A percentile compares a stretch with the other conserved stretches of the same genome.
Evolutionary conservation across 371 early-diverging fungal species (phyloP).

Genomic region (Smittium mucronatum): DNA sequence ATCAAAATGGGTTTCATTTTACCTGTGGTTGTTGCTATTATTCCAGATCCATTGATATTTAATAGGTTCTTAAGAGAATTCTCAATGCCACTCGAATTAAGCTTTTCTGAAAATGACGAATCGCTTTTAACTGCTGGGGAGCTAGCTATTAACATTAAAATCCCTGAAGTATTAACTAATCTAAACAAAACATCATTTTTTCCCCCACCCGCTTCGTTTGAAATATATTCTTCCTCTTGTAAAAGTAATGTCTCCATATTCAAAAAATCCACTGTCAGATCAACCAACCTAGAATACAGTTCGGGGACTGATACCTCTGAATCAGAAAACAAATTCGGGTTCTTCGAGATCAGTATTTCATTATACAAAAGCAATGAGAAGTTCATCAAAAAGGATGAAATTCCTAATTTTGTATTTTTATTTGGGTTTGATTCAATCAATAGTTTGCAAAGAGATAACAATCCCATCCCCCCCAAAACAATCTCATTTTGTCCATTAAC

Average conservation of each 20-base stretch:
- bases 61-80: too few species aligned
- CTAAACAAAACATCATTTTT: background rate
- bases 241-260: background rate
- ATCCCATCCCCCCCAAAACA: background rate
- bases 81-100: too few species aligned
- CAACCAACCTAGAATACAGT: background rate
- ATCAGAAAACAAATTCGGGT: background rate
- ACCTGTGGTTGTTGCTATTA: too few species aligned
- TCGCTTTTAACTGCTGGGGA: too few species aligned
- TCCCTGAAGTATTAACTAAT: background rate
- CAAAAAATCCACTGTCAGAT: background rate
- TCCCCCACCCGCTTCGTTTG: background rate
- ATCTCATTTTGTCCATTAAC: background rate
- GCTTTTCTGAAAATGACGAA: too few species aligned
- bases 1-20: too few species aligned
- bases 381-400: background rate
- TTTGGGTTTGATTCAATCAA: background rate
- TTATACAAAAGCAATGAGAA: background rate
- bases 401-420: background rate
- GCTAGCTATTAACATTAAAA: background rate
- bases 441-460: background rate
- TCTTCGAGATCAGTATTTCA: background rate
- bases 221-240: background rate
- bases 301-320: background rate
- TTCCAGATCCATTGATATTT: too few species aligned